These are phyloP conservation scores for Sanghuangporus baumii DNA, from an alignment of 1,284 basidiomycete genomes.

Conservation along the genomic window DNA sequence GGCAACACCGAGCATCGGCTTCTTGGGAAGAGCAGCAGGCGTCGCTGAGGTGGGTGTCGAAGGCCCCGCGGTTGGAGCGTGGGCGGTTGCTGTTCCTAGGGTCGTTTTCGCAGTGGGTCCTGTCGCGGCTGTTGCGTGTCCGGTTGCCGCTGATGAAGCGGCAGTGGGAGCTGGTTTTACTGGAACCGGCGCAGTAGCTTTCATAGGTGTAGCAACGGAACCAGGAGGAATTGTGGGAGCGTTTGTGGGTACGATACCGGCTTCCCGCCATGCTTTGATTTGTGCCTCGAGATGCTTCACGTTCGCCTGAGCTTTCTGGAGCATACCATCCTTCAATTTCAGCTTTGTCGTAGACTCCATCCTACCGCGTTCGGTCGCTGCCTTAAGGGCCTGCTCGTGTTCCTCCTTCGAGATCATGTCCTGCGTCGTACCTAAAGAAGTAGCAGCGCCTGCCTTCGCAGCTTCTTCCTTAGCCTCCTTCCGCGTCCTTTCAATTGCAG, in stretches of 20 bases:
- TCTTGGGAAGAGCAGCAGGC: slow-evolving; percentile 22
- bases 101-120: slow-evolving; percentile 20
- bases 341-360: slow-evolving; percentile 53
- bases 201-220: slow-evolving; percentile 20
- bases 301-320: slow-evolving; percentile 49
- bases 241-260: slow-evolving; percentile 36
- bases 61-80: neutral
- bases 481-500: slow-evolving; percentile 26
- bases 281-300: slow-evolving; percentile 64
- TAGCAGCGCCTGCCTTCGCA: slow-evolving; percentile 41
- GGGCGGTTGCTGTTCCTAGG: slow-evolving; percentile 20
- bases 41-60: slow-evolving; percentile 16
- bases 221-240: slow-evolving; percentile 18
- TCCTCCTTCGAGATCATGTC: slow-evolving; percentile 30
- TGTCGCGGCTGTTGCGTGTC: slow-evolving; percentile 21
- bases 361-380: slow-evolving; percentile 62
- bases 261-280: slow-evolving; percentile 48
- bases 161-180: slow-evolving; percentile 12
- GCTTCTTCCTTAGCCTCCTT: slow-evolving; percentile 37
- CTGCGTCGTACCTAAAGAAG: slow-evolving; percentile 37
- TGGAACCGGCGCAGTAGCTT: neutral
- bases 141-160: slow-evolving; percentile 12
- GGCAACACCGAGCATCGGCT: slow-evolving; percentile 18
- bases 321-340: slow-evolving; percentile 64
- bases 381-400: slow-evolving; percentile 49